Evolutionary conservation across 495 filamentous ascomycete species (phyloP).

Genomic region (Penicillium salamii): DNA sequence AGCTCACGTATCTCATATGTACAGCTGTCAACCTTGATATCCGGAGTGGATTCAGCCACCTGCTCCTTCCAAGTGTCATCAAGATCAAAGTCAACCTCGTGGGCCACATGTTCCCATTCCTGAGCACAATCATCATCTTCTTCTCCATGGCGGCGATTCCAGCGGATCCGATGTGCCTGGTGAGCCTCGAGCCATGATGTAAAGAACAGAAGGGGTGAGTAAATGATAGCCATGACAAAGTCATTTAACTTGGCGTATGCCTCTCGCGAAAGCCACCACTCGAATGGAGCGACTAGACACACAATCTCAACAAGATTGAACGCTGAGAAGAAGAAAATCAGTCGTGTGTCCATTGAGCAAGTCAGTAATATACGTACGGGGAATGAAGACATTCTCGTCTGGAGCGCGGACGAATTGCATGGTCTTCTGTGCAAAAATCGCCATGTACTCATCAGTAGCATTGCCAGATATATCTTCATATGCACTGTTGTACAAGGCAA

Average conservation of each 20-base stretch:
- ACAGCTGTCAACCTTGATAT: constrained; percentile 70
- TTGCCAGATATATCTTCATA: constrained; percentile 96
- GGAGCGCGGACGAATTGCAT: constrained; percentile 95
- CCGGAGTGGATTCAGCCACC: constrained; percentile 69
- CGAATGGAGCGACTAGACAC: constrained; percentile 73
- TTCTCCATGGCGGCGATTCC: constrained; percentile 75
- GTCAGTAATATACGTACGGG: constrained; percentile 49
- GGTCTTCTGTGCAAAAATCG: constrained; percentile 84
- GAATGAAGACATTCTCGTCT: constrained; percentile 96
- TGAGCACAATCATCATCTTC: constrained; percentile 85
- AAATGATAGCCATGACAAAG: constrained; percentile 79
- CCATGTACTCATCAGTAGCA: constrained; percentile 91
- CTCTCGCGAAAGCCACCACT: constrained; percentile 83
- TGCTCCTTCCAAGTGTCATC: constrained; percentile 80
- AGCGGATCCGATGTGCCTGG: constrained; percentile 62
- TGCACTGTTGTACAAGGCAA: constrained; percentile 93
- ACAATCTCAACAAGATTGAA: constrained; percentile 94
- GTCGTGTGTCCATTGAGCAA: neutral
- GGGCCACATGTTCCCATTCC: constrained; percentile 86
- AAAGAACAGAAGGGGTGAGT: constrained; percentile 77
- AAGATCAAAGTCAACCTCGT: constrained; percentile 69
- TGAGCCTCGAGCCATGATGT: constrained; percentile 74
- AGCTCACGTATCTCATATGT: constrained; percentile 66
- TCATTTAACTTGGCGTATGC: constrained; percentile 80
- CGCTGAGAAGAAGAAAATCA: constrained; percentile 32